Base-by-base conservation (phyloP, 2,329 filamentous ascomycete genomes). In the Colletotrichum eleusines region DNA sequence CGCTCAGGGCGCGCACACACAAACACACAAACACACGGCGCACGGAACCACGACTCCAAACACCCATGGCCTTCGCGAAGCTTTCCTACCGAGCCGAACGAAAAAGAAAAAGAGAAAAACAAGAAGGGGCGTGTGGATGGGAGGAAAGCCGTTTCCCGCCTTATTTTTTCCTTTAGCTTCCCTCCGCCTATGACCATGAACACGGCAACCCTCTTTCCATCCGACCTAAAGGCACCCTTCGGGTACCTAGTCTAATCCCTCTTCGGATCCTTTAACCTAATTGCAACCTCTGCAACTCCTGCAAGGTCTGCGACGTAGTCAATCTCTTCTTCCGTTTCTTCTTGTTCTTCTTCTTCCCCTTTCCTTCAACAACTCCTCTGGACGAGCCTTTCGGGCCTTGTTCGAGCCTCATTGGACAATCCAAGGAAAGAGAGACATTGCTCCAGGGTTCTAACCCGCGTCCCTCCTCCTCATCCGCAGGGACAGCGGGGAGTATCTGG, bases 231-330 rank as follows among this genome's bases (percentile, higher is more conserved):
- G 48, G 38, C 40, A 23, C 3, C 31, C 16, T 50, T 16, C 33
- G 46, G n/a, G 44, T 12, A 23, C 4, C 20, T 23, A 23, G 28
- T 11, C 35, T 20, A 18, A 9, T 28, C 26, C 33, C 28, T 20
- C 16, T 40, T 51, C 40, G 26, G 31, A 18, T 62, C 26, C 31
- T 8, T 40, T 23, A 50, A 62, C 46, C 59, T 51, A 51, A 62
- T 51, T 62, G 33, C 46, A 26, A 62, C 59, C 33, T 18, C 42
- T 46, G 57, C 57, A 33, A 59, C 57, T 20, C 26, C 46, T 6
- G 48, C 14, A 31, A 26, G 16, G 33, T 12, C 58, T n/a, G 42
- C 42, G 18, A 23, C 14, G 26, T n/a, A 12, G 8, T 3, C 7
- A 12, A 2, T 9, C 18, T 9, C 8, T 11, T 5, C 9, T n/a